These are phyloP conservation scores for Wickerhamomyces chaumierensis DNA, from an alignment of 805 yeast genomes.

Conservation along the genomic window DNA sequence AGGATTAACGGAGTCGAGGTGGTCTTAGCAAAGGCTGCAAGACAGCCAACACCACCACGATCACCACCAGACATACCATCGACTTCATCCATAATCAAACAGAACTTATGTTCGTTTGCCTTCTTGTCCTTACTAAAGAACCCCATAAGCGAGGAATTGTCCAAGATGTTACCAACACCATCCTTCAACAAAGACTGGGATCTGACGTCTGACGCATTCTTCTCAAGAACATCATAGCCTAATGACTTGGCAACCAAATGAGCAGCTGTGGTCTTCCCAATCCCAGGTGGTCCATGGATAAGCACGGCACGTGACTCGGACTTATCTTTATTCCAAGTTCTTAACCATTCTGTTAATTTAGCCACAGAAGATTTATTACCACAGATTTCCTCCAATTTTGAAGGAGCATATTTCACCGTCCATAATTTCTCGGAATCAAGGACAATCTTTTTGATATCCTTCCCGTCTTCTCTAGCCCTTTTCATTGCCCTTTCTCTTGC, in stretches of 20 bases:
- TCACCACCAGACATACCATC: slow-evolving; percentile 99
- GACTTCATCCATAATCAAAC: slow-evolving; percentile 94
- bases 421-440: slow-evolving; percentile 61
- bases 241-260: slow-evolving; percentile 58
- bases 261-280: slow-evolving; percentile 77
- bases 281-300: slow-evolving; percentile 82
- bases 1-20: slow-evolving; percentile 86
- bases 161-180: slow-evolving; percentile 58
- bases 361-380: slow-evolving; percentile 77
- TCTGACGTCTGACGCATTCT: slow-evolving; percentile 83
- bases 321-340: slow-evolving; percentile 67
- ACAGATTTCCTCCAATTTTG: slow-evolving; percentile 62
- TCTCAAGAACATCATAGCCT: slow-evolving; percentile 67
- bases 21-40: slow-evolving; percentile 75
- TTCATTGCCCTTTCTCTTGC: slow-evolving; percentile 17
- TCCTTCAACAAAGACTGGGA: slow-evolving; percentile 67
- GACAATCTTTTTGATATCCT: slow-evolving; percentile 4
- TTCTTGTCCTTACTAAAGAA: slow-evolving; percentile 36
- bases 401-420: slow-evolving; percentile 93
- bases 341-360: slow-evolving; percentile 63
- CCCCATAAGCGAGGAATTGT: slow-evolving; percentile 77
- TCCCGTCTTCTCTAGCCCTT: slow-evolving; percentile 18
- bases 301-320: slow-evolving; percentile 71
- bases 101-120: slow-evolving; percentile 45
- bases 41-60: slow-evolving; percentile 94